These are phyloP conservation scores for Daldinia loculata DNA, from an alignment of 495 filamentous ascomycete genomes.

Conservation along the genomic window DNA sequence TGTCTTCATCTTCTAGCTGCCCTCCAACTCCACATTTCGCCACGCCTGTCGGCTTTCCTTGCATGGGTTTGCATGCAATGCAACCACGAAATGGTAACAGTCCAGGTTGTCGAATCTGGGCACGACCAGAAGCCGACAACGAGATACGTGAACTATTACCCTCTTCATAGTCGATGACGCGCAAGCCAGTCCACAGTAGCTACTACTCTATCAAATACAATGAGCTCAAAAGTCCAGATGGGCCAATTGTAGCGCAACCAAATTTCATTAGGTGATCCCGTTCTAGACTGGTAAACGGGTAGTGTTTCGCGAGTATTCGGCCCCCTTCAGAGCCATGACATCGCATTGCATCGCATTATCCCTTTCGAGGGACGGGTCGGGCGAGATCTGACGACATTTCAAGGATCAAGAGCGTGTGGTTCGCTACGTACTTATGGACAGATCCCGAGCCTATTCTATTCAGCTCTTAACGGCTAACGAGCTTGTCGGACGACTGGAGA, in stretches of 20 bases:
- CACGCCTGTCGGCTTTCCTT: constrained; percentile 31
- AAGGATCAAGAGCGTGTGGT: constrained; percentile 7
- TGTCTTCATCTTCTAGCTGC: constrained; percentile 19
- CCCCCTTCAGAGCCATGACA: constrained; percentile 4
- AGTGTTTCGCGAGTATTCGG: constrained; percentile 11
- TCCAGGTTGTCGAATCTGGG: constrained; percentile 31
- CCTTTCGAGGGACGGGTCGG: constrained; percentile 8
- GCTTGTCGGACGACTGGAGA: constrained; percentile 14
- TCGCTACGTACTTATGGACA: not conserved
- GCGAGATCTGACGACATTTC: constrained; percentile 28
- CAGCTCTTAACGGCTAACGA: constrained; percentile 1
- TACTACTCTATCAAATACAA: constrained; percentile 34
- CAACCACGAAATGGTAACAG: constrained; percentile 33
- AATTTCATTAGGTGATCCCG: not conserved
- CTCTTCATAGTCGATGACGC: constrained; percentile 28
- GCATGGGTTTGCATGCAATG: constrained; percentile 38
- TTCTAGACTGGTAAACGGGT: constrained; percentile 17
- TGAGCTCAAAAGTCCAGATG: constrained; percentile 5
- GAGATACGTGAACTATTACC: constrained; percentile 22
- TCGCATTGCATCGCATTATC: constrained; percentile 20
- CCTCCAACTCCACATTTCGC: constrained; percentile 43
- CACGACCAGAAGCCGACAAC: constrained; percentile 28
- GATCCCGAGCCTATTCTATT: not conserved
- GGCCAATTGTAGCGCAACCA: constrained; percentile 18
- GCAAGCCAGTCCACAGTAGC: constrained; percentile 33